Base-by-base conservation (phyloP, 2,329 filamentous ascomycete genomes). In the Albophoma yamanashiensis region DNA sequence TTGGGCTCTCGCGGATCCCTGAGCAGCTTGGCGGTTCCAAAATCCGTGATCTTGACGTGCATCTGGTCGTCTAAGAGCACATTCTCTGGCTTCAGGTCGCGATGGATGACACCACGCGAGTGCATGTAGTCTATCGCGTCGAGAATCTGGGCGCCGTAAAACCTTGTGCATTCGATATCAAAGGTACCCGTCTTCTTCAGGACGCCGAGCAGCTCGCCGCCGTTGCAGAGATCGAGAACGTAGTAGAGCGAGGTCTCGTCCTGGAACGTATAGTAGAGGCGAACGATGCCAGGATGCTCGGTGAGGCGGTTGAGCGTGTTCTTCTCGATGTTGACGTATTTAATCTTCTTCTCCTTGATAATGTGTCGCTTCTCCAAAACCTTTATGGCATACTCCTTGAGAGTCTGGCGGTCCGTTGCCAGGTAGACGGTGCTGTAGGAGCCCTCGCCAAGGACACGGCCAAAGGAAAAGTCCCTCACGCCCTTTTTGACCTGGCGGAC, bases 271-370 rank as follows among this genome's bases (percentile, higher is more conserved):
- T 99, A 99, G 75, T 97, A 99, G 52, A 99, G 81, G 63, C 94
- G 89, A 60, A 99, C 92, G 62, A 99, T 93, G 25, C 94, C 94
- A 8, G 94, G 94, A 70, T 99, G 94, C 64, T 99, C 93, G 4
- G 93, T 97, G 61, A 99, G 79, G 64, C 94, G 87, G 71, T 99
- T 99, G 60, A 99, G 80, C 0, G 94, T 97, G 75, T 99, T 93
- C 77, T 97, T 97, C 75, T 99, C 94, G 68, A 99, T 99, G 75
- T 97, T 99, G 75, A 99, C 94, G 70, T 99, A 99, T 80, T 99
- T 99, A 70, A 99, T 96, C 81, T 99, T 99, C 76, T 96, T 97
- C 77, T 99, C 94, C 75, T 97, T 99, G 80, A 99, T 99, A 70
- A 99, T 99, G 74, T 99, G 94, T 68, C 92, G 86, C 77, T 99